Conservation (phyloP, 2,329 filamentous ascomycete genomes). For the Ophiostoma sp. region DNA sequence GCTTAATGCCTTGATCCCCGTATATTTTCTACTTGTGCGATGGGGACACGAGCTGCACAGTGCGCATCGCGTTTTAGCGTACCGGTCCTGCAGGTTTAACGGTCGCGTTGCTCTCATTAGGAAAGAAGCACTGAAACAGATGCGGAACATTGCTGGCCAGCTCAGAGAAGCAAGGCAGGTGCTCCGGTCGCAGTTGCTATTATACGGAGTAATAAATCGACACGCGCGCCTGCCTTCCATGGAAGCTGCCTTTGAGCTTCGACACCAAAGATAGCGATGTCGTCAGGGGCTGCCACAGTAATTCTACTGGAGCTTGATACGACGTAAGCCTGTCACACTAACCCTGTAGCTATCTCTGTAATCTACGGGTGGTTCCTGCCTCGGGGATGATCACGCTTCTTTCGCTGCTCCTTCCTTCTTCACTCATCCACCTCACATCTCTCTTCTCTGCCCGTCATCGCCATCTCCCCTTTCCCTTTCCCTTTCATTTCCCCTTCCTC, state of each 20-base stretch:
- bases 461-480: not conserved
- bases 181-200: not conserved
- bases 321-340: constrained; percentile 10
- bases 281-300: not conserved
- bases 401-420: not conserved
- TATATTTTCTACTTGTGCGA: constrained; percentile 6
- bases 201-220: not conserved
- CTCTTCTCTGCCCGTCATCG: not conserved
- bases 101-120: not conserved
- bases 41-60: not conserved
- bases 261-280: not conserved
- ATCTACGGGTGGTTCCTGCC: constrained; percentile 10
- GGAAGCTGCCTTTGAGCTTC: not conserved
- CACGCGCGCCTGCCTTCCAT: not conserved
- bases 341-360: constrained; percentile 8
- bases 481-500: not conserved
- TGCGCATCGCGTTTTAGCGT: constrained; percentile 6
- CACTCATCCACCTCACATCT: not conserved
- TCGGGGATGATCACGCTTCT: constrained; percentile 5
- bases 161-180: not conserved
- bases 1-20: constrained; percentile 7
- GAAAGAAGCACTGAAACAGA: not conserved
- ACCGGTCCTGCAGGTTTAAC: not conserved
- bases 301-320: constrained; percentile 1
- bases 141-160: not conserved